Evolutionary conservation across 2,329 filamentous ascomycete species (phyloP).

Genomic region (Ophiocordyceps camponoti-leonardi): DNA sequence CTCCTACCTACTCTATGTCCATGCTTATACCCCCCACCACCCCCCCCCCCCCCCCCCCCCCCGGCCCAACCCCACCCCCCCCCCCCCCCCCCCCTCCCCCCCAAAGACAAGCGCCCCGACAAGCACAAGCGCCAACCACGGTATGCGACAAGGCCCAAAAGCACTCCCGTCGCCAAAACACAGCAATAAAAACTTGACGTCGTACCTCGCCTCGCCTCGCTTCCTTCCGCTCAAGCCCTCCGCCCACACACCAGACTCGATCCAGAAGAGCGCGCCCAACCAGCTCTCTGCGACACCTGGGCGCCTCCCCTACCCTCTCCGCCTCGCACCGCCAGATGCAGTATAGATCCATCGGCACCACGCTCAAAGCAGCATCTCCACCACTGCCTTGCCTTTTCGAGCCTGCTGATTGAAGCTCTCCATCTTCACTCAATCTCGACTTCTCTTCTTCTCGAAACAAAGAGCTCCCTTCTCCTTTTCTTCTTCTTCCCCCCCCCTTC

Average conservation of each 20-base stretch:
- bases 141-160: conserved; percentile 4
- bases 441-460: too few relatives aligned
- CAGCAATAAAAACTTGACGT: conserved; percentile 4
- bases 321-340: conserved; percentile 42
- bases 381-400: conserved; percentile 19
- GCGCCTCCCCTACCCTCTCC: conserved; percentile 23
- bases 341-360: conserved; percentile 49
- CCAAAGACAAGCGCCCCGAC: conserved; percentile 1
- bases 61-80: too few relatives aligned
- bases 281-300: conserved; percentile 38
- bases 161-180: conserved; percentile 2
- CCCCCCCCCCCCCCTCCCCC: not conserved
- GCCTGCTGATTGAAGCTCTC: not conserved
- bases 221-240: conserved; percentile 20
- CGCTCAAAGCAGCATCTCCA: conserved; percentile 48
- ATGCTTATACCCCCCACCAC: too few relatives aligned
- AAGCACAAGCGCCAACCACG: conserved; percentile 3
- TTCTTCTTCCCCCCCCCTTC: too few relatives aligned
- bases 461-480: too few relatives aligned
- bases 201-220: conserved; percentile 16
- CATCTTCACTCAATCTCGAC: not conserved
- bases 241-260: conserved; percentile 18
- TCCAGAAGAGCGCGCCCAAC: conserved; percentile 27
- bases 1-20: too few relatives aligned
- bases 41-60: too few relatives aligned